A percentile compares a stretch with the other conserved stretches of the same genome.
These are phyloP conservation scores for Marchantia paleacea DNA, from an alignment of 225 moss, liverwort and hornwort genomes.

Conservation along the genomic window DNA sequence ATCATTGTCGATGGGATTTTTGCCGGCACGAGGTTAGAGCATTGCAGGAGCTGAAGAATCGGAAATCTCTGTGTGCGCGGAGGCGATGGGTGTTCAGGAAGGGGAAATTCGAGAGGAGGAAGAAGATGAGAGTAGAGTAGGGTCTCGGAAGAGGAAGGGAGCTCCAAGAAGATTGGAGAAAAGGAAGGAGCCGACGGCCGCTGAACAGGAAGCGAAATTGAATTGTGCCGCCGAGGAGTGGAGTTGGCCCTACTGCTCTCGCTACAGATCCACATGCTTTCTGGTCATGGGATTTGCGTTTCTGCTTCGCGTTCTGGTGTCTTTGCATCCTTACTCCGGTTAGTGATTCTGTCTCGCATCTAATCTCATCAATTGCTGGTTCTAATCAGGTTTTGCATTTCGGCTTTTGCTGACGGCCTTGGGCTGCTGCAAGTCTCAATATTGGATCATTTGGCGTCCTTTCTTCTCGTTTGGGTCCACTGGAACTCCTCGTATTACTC, in stretches of 20 bases:
- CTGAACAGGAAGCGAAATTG: background rate
- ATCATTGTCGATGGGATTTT: too few species aligned
- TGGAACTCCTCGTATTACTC: background rate
- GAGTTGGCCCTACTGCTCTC: constrained; percentile 19
- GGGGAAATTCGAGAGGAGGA: background rate
- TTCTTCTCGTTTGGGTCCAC: background rate
- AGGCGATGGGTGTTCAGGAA: background rate
- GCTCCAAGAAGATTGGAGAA: background rate
- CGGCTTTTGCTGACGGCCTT: background rate
- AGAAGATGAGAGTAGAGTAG: background rate
- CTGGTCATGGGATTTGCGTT: constrained; percentile 52
- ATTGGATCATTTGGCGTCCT: background rate
- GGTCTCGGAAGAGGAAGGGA: background rate
- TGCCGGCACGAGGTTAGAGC: too few species aligned
- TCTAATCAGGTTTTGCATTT: background rate
- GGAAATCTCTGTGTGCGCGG: too few species aligned
- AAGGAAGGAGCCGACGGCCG: background rate
- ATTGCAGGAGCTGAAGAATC: too few species aligned
- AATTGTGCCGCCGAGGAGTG: constrained; percentile 4
- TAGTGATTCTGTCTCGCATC: background rate
- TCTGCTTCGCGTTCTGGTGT: constrained; percentile 66
- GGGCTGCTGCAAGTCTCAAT: background rate
- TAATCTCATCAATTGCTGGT: too few species aligned
- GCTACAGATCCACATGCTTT: constrained; percentile 21
- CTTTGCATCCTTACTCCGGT: constrained; percentile 86